Conservation (phyloP, 2,329 filamentous ascomycete genomes). For the Ilyonectria sp. region DNA sequence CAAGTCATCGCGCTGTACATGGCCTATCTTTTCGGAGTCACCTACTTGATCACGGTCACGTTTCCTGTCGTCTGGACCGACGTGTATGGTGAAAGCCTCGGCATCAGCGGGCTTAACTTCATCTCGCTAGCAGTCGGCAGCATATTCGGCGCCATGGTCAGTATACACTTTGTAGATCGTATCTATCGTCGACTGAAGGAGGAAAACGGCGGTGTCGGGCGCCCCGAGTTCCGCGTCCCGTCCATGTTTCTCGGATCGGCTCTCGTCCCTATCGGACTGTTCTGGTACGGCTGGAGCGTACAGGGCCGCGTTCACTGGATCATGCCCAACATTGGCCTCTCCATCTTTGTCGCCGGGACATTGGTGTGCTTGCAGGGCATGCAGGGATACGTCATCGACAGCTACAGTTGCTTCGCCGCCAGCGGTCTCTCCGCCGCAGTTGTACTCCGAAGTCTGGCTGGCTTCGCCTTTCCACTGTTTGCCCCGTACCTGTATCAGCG, state of each 20-base stretch:
- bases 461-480: conserved; percentile 74
- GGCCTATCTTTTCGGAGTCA: conserved; percentile 64
- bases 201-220: conserved; percentile 20
- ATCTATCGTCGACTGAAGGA: conserved; percentile 32
- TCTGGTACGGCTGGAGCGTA: conserved; percentile 79
- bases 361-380: conserved; percentile 77
- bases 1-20: conserved; percentile 63
- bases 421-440: conserved; percentile 76
- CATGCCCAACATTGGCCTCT: conserved; percentile 73
- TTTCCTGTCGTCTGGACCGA: conserved; percentile 62
- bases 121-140: conserved; percentile 63
- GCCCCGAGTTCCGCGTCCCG: conserved; percentile 43
- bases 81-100: conserved; percentile 60
- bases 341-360: conserved; percentile 74
- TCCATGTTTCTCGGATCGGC: conserved; percentile 40
- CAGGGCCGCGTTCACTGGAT: conserved; percentile 72
- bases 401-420: conserved; percentile 76
- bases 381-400: conserved; percentile 79
- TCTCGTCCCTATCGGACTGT: conserved; percentile 74
- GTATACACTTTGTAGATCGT: conserved; percentile 51
- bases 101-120: conserved; percentile 64
- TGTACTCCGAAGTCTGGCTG: conserved; percentile 76
- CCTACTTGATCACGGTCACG: conserved; percentile 66
- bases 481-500: conserved; percentile 72
- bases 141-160: conserved; percentile 66